Conservation (phyloP, 2,329 filamentous ascomycete genomes). For the Malbranchea zuffiana region DNA sequence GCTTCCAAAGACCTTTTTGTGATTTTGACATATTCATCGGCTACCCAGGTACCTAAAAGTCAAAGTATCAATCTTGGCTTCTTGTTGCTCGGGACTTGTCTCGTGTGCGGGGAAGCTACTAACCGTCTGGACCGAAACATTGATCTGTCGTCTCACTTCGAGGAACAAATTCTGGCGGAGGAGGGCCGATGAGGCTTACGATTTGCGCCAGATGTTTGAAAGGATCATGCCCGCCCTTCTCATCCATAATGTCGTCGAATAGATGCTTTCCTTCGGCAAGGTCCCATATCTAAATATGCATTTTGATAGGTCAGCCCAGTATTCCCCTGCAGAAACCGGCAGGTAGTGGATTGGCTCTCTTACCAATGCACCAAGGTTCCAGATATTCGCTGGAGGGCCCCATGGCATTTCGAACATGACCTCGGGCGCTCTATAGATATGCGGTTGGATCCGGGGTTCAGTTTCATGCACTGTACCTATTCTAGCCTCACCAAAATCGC, state of each 20-base stretch:
- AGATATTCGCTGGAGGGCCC: conserved; percentile 22
- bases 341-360: too few relatives aligned
- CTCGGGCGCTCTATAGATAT: conserved; percentile 23
- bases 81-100: neutral
- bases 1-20: conserved; percentile 17
- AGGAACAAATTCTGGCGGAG: conserved; percentile 18
- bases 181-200: conserved; percentile 21
- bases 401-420: conserved; percentile 21
- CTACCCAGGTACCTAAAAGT: conserved; percentile 18
- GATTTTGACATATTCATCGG: conserved; percentile 16
- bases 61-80: neutral
- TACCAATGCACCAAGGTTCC: conserved; percentile 23
- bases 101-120: conserved; percentile 1
- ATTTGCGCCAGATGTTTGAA: conserved; percentile 22
- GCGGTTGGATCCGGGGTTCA: conserved; percentile 36
- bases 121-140: conserved; percentile 21
- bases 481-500: conserved; percentile 28
- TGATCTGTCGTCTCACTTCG: conserved; percentile 22
- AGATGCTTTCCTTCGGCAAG: conserved; percentile 13
- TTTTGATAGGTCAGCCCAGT: too few relatives aligned
- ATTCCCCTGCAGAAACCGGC: too few relatives aligned
- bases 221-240: conserved; percentile 17
- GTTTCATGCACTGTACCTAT: conserved; percentile 23
- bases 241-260: conserved; percentile 17
- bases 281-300: conserved; percentile 13